Evolutionary conservation across 129 eudicot species (phyloP).

Genomic region (Chrysanthemum seticuspe): DNA sequence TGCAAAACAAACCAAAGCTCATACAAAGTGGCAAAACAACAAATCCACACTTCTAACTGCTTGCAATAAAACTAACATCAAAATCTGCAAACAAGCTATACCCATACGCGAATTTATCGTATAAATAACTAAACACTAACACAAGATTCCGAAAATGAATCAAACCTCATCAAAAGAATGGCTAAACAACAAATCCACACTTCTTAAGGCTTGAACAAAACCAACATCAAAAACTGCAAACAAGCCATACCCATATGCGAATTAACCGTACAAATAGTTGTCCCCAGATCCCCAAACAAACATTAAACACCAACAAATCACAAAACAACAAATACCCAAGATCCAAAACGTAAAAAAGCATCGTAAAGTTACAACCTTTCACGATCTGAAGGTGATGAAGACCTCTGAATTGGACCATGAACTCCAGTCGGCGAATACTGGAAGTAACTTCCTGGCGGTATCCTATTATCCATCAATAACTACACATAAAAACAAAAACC

Average conservation of each 20-base stretch:
- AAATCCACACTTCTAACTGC: not conserved
- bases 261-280: slow-evolving; percentile 13
- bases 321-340: slow-evolving; percentile 30
- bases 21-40: not conserved
- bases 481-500: no score
- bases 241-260: slow-evolving; percentile 4
- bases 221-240: slow-evolving; percentile 14
- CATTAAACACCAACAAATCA: slow-evolving; percentile 10
- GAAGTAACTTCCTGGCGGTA: slow-evolving; percentile 75
- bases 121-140: slow-evolving; percentile 12
- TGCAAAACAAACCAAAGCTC: not conserved
- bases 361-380: slow-evolving; percentile 43
- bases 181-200: not conserved
- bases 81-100: slow-evolving; percentile 12
- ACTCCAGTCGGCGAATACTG: slow-evolving; percentile 75
- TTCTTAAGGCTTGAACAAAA: slow-evolving; percentile 10
- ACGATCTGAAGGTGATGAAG: slow-evolving; percentile 69
- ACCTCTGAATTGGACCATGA: slow-evolving; percentile 61
- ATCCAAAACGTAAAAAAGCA: slow-evolving; percentile 28
- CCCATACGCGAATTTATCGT: slow-evolving; percentile 15
- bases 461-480: slow-evolving; percentile 60
- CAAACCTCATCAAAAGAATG: not conserved
- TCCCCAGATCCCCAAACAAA: slow-evolving; percentile 19
- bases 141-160: slow-evolving; percentile 1
- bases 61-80: slow-evolving; percentile 16